Base-by-base conservation (phyloP, 139 green algal species). In the Coelastrella sp. region DNA sequence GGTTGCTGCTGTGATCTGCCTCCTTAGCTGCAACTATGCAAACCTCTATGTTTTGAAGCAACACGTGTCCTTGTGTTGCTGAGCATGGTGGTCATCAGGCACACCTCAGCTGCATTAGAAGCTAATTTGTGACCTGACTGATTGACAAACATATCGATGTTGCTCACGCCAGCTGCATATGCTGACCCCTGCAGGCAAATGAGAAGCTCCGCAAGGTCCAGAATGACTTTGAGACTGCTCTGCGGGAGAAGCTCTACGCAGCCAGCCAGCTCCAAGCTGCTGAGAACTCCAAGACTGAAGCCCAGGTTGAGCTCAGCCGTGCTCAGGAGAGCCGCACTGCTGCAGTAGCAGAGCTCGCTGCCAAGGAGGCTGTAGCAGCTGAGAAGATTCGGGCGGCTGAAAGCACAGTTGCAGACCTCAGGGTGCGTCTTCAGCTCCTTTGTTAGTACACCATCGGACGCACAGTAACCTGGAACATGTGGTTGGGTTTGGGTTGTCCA, bases 341-440 rank as follows among this genome's bases (percentile, higher is more conserved):
- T 73, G 83, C 68, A 16, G 17, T 71, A 11, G 77, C 54, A 8
- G 54, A 66, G 54, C 68, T 73, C 5, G 83, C 68, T 4, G 66
- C 83, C 7, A 22, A 88, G 83, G 7, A 66, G 20, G 83, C 68
- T 7, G 82, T 87, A 13, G 82, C 82, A 13, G 65, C 7, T 6
- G 82, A 87, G 82, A 87, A 87, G 82, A 68, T 73, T 56, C 64
- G 82, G 14, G 82, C 64, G 3, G 82, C 65, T 79, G 82, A 87
- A 56, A 57, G 32, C n/a, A 58, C 5, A 10, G 23, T 73, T 2
- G 65, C 82, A 32, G 22, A 78, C 16, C 82, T 87, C 23, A 23
- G 71, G 81, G 81, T 86, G 60, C 60, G 81, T 60, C 0, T 4
- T 47, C 0, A 47, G 32, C 0, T 47, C 32, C 32, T 47, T 0